Base-by-base conservation (phyloP, 148 eudicot genomes). In the Talinum fruticosum region DNA sequence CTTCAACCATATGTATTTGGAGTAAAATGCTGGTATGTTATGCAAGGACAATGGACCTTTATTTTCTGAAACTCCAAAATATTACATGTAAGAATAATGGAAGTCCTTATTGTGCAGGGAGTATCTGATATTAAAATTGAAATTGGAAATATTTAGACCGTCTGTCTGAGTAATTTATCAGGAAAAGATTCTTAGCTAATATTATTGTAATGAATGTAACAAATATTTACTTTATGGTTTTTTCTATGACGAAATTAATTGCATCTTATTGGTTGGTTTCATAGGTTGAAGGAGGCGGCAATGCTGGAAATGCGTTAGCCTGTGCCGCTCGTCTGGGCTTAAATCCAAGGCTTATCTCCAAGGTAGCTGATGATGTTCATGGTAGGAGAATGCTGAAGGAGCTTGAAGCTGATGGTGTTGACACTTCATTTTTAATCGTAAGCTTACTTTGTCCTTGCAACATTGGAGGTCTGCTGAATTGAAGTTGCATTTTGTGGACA, bases 291-390 rank as follows among this genome's bases (percentile, higher is more conserved):
- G 97, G 95, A 69, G 95, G 94, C 69, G 97, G 97, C 53, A 92
- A 94, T 84, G 90, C 84, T 34, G 94, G 90, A 69, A 92, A 91
- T 86, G 90, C 96, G 8, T 84, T 90, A 82, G 90, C 98, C 24
- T 94, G 96, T 85, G 90, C 94, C 47, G 91, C 95, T 70, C 96
- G 96, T 47, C 71, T 69, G 82, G 95, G 86, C 61, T 87, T 82
- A 89, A 82, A 81, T 51, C 82, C 94, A 72, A 86, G 94, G 84
- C 73, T 90, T 74, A 90, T 94, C 41, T 90, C 93, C n/a, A 89
- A 91, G 96, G 92, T 96, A 82, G 99, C 99, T 34, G 89, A 90
- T 86, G 97, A 96, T 86, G 78, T 92, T 85, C 94, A 91, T 87
- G 97, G 97, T 79, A 90, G 88, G 81, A 90, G 90, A n/a, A 86